phyloP scores from a whole-genome alignment of 2,329 filamentous ascomycete species.

The Rhexocercosporidium sp. region DNA sequence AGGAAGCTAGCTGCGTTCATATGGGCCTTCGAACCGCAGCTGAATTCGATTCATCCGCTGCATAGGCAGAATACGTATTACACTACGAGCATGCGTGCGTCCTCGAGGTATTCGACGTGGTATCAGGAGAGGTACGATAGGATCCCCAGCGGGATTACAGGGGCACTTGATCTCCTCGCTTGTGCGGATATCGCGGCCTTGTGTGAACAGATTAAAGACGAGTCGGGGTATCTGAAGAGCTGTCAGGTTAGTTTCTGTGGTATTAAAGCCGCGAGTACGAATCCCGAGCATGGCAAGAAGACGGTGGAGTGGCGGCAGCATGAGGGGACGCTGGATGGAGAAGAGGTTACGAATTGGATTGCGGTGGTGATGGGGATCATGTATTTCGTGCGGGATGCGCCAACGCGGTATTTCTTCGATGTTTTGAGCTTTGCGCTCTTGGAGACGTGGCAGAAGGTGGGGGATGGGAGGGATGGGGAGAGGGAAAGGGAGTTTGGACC shows the following conservation, averaged over 20 bases:
- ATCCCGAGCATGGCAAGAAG: neutral
- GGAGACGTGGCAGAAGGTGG: conserved; percentile 6
- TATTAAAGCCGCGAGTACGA: neutral
- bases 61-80: neutral
- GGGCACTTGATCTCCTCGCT: neutral
- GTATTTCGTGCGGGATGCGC: conserved; percentile 17
- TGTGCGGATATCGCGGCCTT: neutral
- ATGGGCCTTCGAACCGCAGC: conserved; percentile 39
- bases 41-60: conserved; percentile 37
- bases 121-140: neutral
- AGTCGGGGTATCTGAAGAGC: neutral
- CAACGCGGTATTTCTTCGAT: neutral
- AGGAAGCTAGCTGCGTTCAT: conserved; percentile 38
- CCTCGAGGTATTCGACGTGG: conserved; percentile 1
- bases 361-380: conserved; percentile 27
- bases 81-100: conserved; percentile 3
- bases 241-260: neutral
- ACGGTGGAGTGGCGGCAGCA: conserved; percentile 41
- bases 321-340: conserved; percentile 29
- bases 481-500: conserved; percentile 21
- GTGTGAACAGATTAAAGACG: neutral
- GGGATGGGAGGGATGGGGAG: conserved; percentile 17
- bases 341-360: conserved; percentile 30
- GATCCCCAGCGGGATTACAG: neutral
- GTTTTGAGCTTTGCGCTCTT: neutral